phyloP scores from a whole-genome alignment of 176 grass and related monocot genomes.

The Miscanthus lutarioriparius region DNA sequence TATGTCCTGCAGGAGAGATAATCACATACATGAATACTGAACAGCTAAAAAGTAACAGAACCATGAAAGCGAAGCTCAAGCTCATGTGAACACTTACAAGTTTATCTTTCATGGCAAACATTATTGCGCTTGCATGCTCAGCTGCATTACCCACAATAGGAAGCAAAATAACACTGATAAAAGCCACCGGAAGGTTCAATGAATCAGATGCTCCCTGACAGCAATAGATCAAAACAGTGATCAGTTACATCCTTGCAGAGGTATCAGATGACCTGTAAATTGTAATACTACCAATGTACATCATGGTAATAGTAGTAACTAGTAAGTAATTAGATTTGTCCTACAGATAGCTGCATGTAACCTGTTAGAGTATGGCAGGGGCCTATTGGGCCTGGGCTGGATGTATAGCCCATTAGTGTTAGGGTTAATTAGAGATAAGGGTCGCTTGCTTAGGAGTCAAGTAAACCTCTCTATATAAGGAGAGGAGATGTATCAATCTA shows the following conservation, averaged over 20 bases:
- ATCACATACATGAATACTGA: conserved; percentile 15
- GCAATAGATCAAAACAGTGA: conserved; percentile 34
- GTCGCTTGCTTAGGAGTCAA: too few species aligned
- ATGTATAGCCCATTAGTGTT: too few species aligned
- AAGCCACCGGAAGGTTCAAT: conserved; percentile 72
- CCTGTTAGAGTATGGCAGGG: too few species aligned
- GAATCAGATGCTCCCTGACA: conserved; percentile 80
- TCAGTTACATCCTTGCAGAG: conserved; percentile 28
- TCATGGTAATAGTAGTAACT: background rate
- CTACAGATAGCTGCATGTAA: conserved; percentile 2
- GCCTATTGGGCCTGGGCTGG: too few species aligned
- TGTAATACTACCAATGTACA: conserved; percentile 14
- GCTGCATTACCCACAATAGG: conserved; percentile 94
- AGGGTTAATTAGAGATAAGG: too few species aligned
- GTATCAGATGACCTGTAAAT: conserved; percentile 26
- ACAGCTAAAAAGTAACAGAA: background rate
- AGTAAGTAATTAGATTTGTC: background rate
- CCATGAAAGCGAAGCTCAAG: background rate
- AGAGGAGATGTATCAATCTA: too few species aligned
- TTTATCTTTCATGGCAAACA: conserved; percentile 96
- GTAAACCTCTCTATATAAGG: too few species aligned
- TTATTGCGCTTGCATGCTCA: conserved; percentile 93
- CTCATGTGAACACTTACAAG: conserved; percentile 51
- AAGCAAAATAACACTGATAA: conserved; percentile 94
- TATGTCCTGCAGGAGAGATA: conserved; percentile 62